Conservation (phyloP, 1,139 yeast species). For the Candida pseudoviswanathii region DNA sequence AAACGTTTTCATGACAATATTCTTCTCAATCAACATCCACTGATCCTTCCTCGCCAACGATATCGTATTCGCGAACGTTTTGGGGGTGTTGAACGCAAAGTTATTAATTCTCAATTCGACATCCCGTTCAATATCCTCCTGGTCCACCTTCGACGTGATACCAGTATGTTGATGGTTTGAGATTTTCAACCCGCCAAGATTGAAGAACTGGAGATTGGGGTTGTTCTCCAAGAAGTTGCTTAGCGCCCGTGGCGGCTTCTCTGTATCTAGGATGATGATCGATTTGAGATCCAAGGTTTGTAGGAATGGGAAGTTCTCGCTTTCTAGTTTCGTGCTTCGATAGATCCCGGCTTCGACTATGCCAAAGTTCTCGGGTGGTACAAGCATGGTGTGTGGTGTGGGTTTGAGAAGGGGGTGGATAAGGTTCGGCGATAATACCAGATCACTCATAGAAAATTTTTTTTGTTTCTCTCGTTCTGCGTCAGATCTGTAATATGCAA, state of each 20-base stretch:
- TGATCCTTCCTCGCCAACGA: conserved; percentile 41
- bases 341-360: conserved; percentile 74
- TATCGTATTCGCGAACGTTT: conserved; percentile 1
- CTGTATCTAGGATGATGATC: conserved; percentile 67
- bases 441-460: background rate
- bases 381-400: conserved; percentile 49
- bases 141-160: conserved; percentile 9
- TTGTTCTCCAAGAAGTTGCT: conserved; percentile 48
- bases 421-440: background rate
- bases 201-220: conserved; percentile 41
- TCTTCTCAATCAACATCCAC: conserved; percentile 72
- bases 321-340: conserved; percentile 55
- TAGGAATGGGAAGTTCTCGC: conserved; percentile 64
- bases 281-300: conserved; percentile 63
- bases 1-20: conserved; percentile 57
- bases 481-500: no score
- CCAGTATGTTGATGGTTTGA: conserved; percentile 46
- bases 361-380: conserved; percentile 80
- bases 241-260: conserved; percentile 63
- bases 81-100: conserved; percentile 3
- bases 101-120: conserved; percentile 1
- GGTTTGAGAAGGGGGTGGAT: background rate
- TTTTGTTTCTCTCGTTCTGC: background rate
- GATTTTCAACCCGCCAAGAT: conserved; percentile 48
- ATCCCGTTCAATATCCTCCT: conserved; percentile 22